Conservation (phyloP, 2,329 filamentous ascomycete species). For the Aspergillus fumigatus region DNA sequence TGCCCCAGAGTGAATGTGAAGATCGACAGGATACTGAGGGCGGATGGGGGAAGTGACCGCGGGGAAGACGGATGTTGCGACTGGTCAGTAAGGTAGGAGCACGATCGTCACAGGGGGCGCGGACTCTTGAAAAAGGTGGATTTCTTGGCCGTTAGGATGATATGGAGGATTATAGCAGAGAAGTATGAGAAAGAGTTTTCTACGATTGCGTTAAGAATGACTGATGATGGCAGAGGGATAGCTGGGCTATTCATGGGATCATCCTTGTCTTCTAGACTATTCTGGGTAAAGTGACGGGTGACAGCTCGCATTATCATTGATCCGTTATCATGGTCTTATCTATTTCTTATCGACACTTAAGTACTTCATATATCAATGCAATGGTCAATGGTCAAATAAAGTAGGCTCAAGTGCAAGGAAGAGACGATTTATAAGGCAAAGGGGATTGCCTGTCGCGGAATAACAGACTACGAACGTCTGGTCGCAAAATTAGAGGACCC, state of each 20-base stretch:
- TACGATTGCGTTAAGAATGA: not conserved
- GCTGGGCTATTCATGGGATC: not conserved
- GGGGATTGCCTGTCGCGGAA: too few relatives aligned
- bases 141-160: not conserved
- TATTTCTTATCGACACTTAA: not conserved
- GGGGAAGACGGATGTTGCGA: slow-evolving; percentile 5
- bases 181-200: not conserved
- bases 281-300: not conserved
- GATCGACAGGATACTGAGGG: not conserved
- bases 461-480: not conserved
- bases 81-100: not conserved
- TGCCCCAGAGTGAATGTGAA: not conserved
- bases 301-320: not conserved
- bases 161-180: not conserved
- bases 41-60: slow-evolving; percentile 3
- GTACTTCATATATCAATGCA: too few relatives aligned
- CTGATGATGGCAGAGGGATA: not conserved
- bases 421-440: not conserved
- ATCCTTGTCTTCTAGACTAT: not conserved
- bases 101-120: not conserved
- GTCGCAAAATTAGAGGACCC: not conserved
- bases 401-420: not conserved
- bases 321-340: not conserved
- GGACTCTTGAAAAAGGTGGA: too few relatives aligned
- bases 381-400: not conserved